These are phyloP conservation scores for Linum trigynum DNA, from an alignment of 345 rosid genomes.

Conservation along the genomic window DNA sequence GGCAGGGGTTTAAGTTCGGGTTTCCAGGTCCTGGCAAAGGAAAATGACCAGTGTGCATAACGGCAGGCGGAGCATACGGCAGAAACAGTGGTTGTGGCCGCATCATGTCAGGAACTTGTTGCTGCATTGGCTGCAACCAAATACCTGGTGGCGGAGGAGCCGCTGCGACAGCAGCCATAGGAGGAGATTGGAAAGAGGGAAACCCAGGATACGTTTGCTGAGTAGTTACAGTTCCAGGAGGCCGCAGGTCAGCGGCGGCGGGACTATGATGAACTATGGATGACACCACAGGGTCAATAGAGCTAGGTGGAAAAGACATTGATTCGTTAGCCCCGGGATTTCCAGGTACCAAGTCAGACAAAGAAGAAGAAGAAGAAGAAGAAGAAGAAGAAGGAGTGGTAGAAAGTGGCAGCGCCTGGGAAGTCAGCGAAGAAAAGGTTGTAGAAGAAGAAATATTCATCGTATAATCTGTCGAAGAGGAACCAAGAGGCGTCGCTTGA, in stretches of 20 bases:
- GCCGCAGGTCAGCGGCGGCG: neutral
- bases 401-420: neutral
- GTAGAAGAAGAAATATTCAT: neutral
- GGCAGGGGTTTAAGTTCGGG: conserved; percentile 29
- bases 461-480: neutral
- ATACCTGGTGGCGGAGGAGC: neutral
- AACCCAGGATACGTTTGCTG: neutral
- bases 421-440: neutral
- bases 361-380: neutral
- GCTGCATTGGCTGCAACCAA: neutral
- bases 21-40: conserved; percentile 38
- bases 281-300: neutral
- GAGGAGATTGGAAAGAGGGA: neutral
- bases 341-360: neutral
- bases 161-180: neutral
- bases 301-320: neutral
- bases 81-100: conserved; percentile 31
- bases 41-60: conserved; percentile 42
- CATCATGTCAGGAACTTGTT: neutral
- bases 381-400: neutral
- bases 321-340: neutral
- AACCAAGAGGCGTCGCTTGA: neutral
- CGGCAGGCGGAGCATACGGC: conserved; percentile 40
- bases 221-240: neutral
- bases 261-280: neutral